Evolutionary conservation across 805 yeast species (phyloP).

Genomic region (Candida awuae): DNA sequence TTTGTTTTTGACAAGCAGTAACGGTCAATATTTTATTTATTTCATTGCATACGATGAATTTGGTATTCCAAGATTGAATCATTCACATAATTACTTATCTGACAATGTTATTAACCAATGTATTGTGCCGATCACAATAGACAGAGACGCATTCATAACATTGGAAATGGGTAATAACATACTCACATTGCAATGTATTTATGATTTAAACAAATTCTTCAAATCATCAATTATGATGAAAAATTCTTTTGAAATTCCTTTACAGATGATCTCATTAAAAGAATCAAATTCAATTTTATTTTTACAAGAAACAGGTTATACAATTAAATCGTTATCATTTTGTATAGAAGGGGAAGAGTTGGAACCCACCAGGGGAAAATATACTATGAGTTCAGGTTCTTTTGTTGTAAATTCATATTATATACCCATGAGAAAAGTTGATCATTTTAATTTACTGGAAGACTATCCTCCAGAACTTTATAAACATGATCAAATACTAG

Average conservation of each 20-base stretch:
- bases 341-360: slow-evolving; percentile 23
- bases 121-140: slow-evolving; percentile 2
- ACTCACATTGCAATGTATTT: background rate
- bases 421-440: slow-evolving; percentile 18
- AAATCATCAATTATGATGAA: slow-evolving; percentile 6
- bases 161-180: background rate
- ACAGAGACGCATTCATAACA: slow-evolving; percentile 2
- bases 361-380: slow-evolving; percentile 1
- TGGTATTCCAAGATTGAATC: background rate
- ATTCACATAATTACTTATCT: background rate
- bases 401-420: slow-evolving; percentile 19
- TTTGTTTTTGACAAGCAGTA: background rate
- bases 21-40: background rate
- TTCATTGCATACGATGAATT: background rate
- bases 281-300: slow-evolving; percentile 22
- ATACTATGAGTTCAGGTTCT: slow-evolving; percentile 1
- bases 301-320: slow-evolving; percentile 20
- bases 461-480: slow-evolving; percentile 15
- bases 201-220: background rate
- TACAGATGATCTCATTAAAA: slow-evolving; percentile 20
- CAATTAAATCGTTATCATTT: slow-evolving; percentile 20
- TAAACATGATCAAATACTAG: slow-evolving; percentile 24
- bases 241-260: slow-evolving; percentile 25
- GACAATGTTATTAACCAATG: slow-evolving; percentile 2
- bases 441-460: slow-evolving; percentile 10